Base-by-base conservation (phyloP, 2,329 filamentous ascomycete species). In the Elsinoe fawcettii region DNA sequence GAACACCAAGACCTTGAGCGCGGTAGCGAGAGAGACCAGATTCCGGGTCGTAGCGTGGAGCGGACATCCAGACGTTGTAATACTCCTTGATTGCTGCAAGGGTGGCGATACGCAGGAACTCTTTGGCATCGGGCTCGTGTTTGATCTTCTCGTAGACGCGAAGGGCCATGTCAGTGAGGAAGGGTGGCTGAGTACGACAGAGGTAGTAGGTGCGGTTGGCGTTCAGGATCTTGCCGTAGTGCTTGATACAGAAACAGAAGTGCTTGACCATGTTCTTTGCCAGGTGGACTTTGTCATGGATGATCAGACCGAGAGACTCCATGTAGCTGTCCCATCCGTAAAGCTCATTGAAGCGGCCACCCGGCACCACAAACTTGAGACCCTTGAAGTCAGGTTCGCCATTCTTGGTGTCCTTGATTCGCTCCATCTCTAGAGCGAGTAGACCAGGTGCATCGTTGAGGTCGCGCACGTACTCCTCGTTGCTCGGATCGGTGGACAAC, bases 311-410 rank as follows among this genome's bases (percentile, higher is more conserved):
- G 2, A 97, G 78, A 4, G 92, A 93, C 70, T 92, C 89, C 90
- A 99, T 97, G 76, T 97, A 99, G 70, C 90, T 96, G 73, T 99
- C 93, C 93, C 93, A 99, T 47, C 92, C 92, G 69, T 99, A 99
- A 20, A 99, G 75, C 71, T 99, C 93, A 72, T 99, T 99, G 83
- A 99, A 99, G 27, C 93, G 84, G 22, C 93, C 93, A 59, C 93
- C 93, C 0, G 93, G 93, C 2, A 99, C 93, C n/a, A 97, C 90
- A 65, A 97, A 99, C 0, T 93, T 92, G 59, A 95, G 78, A 2
- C 93, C 93, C 34, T 80, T 79, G 39, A 95, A 75, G 2, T 86
- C 86, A 60, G 81, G 83, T 68, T 87, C 79, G 37, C 85, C 85
- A 2, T 87, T 87, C 22, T 75, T 75, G 3, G 82, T 80, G 65